Evolutionary conservation across 164 flowering plant species (phyloP).

Genomic region (Taxillus chinensis): DNA sequence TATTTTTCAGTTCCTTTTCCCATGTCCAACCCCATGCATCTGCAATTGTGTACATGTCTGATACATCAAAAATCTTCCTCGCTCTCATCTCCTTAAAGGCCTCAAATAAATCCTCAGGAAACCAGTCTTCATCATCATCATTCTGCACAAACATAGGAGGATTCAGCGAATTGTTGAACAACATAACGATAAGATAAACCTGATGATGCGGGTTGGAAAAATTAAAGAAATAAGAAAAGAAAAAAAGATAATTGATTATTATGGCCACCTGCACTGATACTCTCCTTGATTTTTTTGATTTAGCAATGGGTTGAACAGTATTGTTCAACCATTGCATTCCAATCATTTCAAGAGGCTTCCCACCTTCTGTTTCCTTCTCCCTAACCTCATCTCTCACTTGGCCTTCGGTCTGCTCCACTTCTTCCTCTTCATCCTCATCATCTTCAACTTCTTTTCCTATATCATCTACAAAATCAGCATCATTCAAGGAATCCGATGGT

Average conservation of each 20-base stretch:
- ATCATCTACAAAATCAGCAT: conserved; percentile 47
- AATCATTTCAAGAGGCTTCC: conserved; percentile 86
- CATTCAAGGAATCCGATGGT: conserved; percentile 36
- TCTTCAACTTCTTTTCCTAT: conserved; percentile 42
- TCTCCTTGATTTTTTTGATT: conserved; percentile 50
- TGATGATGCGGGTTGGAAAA: too few relatives aligned
- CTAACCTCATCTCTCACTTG: conserved; percentile 56
- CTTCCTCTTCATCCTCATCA: conserved; percentile 44
- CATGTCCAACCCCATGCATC: conserved; percentile 99
- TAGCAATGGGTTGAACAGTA: conserved; percentile 39
- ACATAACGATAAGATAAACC: too few relatives aligned
- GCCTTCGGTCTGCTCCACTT: conserved; percentile 55
- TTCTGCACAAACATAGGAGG: conserved; percentile 32
- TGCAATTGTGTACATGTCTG: conserved; percentile 87
- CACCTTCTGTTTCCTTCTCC: conserved; percentile 62
- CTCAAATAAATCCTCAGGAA: conserved; percentile 66
- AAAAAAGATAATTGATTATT: too few relatives aligned
- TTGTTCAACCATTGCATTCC: conserved; percentile 87
- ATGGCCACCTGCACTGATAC: conserved; percentile 38
- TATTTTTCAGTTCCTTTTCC: conserved; percentile 75
- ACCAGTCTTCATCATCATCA: conserved; percentile 87
- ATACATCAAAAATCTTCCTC: conserved; percentile 70
- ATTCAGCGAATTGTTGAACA: too few relatives aligned
- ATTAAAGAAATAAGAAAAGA: too few relatives aligned
- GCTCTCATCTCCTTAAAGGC: conserved; percentile 79